These are phyloP conservation scores for Torulaspora maleeae DNA, from an alignment of 805 yeast genomes.

Conservation along the genomic window DNA sequence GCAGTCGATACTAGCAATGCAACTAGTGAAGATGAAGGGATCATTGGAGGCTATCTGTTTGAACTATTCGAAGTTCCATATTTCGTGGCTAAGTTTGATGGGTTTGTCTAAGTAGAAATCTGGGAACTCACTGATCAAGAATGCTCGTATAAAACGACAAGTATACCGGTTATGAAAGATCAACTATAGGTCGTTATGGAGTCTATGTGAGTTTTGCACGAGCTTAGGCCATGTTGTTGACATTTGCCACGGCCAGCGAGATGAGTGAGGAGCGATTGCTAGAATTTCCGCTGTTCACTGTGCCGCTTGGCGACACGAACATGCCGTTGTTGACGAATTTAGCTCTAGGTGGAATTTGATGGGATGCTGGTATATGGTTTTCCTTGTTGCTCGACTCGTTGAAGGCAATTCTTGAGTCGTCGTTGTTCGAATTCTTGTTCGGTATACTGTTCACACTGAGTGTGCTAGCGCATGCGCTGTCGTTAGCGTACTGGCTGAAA, in stretches of 20 bases:
- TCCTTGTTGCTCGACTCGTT: conserved; percentile 24
- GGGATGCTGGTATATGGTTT: conserved; percentile 21
- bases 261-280: conserved; percentile 28
- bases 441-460: conserved; percentile 30
- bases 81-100: conserved; percentile 3
- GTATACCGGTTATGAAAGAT: conserved; percentile 1
- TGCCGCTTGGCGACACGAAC: conserved; percentile 27
- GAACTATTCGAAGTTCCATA: background rate
- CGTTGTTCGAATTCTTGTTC: conserved; percentile 10
- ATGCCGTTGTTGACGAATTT: conserved; percentile 28
- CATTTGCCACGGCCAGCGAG: conserved; percentile 23
- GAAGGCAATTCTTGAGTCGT: conserved; percentile 3
- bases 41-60: conserved; percentile 1
- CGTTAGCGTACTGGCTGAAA: conserved; percentile 27
- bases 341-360: conserved; percentile 29
- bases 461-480: conserved; percentile 29
- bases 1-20: conserved; percentile 1
- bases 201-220: background rate
- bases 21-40: conserved; percentile 4
- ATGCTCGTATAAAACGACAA: conserved; percentile 2
- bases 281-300: conserved; percentile 22
- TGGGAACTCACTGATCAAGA: background rate
- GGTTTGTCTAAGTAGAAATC: conserved; percentile 3
- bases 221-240: conserved; percentile 8
- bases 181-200: background rate